Conservation (phyloP, 192 early-diverging fungal genomes). For the Backusella liffmaniae region DNA sequence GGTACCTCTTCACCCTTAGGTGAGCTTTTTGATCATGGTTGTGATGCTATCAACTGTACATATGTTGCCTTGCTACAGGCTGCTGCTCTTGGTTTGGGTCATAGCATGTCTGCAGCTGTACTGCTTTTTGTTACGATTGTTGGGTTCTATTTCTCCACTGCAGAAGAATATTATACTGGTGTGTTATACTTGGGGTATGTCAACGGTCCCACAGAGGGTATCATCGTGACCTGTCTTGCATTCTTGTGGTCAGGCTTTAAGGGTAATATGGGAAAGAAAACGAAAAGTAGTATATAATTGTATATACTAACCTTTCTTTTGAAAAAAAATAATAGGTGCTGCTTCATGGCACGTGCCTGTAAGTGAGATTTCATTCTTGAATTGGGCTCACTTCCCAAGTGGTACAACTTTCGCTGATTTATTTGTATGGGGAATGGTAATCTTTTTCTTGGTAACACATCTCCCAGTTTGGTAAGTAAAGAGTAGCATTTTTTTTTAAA, state of each 20-base stretch:
- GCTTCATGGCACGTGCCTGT: constrained; percentile 19
- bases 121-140: constrained; percentile 65
- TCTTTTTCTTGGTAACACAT: constrained; percentile 51
- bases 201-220: constrained; percentile 86
- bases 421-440: constrained; percentile 34
- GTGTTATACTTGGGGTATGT: constrained; percentile 79
- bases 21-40: constrained; percentile 85
- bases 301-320: not conserved
- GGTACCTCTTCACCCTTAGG: constrained; percentile 76
- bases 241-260: constrained; percentile 69
- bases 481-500: not conserved
- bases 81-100: constrained; percentile 71
- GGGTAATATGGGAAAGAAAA: constrained; percentile 36
- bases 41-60: constrained; percentile 84
- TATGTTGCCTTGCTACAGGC: constrained; percentile 73
- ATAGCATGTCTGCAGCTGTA: constrained; percentile 59
- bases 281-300: not conserved
- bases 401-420: constrained; percentile 28
- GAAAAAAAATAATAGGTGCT: constrained; percentile 5
- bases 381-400: not conserved
- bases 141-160: constrained; percentile 85
- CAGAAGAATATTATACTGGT: constrained; percentile 90
- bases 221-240: constrained; percentile 65
- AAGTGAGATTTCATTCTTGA: not conserved
- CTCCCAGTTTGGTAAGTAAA: constrained; percentile 52